Evolutionary conservation across 306 rosid genomes (phyloP), one percentile per base, ranked within the genome.

Genomic region (Vigna radiata): DNA sequence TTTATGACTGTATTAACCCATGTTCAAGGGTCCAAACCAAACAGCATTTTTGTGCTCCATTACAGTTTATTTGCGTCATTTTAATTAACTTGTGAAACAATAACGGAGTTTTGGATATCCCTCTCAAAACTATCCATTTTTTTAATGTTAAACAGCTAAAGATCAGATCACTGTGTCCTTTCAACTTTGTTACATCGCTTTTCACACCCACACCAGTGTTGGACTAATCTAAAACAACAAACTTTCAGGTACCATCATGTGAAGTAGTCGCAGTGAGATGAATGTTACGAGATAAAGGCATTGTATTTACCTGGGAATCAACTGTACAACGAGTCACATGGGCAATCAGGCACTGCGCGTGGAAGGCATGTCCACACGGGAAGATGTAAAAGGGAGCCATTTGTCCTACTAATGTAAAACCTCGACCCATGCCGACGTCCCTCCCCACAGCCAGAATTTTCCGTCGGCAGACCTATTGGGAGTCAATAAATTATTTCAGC

Each of bases 351-450:
- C 98, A 95, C 43, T 89, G 85, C 10, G 98, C 87, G 73, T 95
- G 98, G 88, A 95, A 95, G 83, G 93, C 87, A 52, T 95, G 97
- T 58, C 96, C 97, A 56, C 98, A 95, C 5, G 97, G 98, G 74
- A 92, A 95, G 81, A 95, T 95, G 84, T 92, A 95, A 85, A 95
- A 95, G 2, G 98, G 96, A 58, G 98, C 92, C 97, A 95, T 90
- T 78, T 88, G 91, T 81, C 93, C 98, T 10, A 89, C 90, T 72
- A 95, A 84, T 54, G 93, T 77, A 83, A 80, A 95, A 43, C 95
- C 97, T 75, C 87, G 88, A 58, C 88, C 81, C 80, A 87, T 77
- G 79, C 87, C 90, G 27, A 85, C 82, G 74, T 90, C 98, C 84
- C 92, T 87, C 78, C 92, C 96, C 67, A 87, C 86, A 62, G 86